Evolutionary conservation across 495 filamentous ascomycete genomes (phyloP).

Genomic region (Podospora bellae-mahoneyi): DNA sequence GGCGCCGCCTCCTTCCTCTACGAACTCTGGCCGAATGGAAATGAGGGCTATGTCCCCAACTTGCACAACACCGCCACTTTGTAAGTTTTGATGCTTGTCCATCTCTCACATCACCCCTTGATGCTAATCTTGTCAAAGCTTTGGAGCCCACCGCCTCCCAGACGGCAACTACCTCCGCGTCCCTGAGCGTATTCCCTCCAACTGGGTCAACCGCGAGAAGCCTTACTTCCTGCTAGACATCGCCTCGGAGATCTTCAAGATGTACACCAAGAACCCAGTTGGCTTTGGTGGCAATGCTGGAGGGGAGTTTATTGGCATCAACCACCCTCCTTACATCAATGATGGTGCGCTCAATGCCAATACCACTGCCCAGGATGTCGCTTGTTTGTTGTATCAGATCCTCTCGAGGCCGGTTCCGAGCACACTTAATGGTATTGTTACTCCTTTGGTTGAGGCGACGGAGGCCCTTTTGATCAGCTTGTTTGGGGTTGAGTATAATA

Average conservation of each 20-base stretch:
- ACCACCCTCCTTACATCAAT: slow-evolving; percentile 5
- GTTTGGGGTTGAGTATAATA: slow-evolving; percentile 10
- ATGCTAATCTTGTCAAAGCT: neutral
- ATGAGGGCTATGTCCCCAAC: slow-evolving; percentile 14
- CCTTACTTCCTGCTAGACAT: slow-evolving; percentile 11
- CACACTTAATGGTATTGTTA: slow-evolving; percentile 10
- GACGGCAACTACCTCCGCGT: slow-evolving; percentile 5
- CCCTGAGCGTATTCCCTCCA: slow-evolving; percentile 12
- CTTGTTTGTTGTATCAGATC: slow-evolving; percentile 12
- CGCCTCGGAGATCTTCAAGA: slow-evolving; percentile 11
- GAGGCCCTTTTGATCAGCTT: neutral
- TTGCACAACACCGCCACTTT: slow-evolving; percentile 16
- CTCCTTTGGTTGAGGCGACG: slow-evolving; percentile 4
- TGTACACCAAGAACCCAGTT: slow-evolving; percentile 13
- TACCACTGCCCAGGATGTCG: slow-evolving; percentile 1
- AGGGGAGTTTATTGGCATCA: slow-evolving; percentile 11
- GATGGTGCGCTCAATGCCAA: slow-evolving; percentile 9
- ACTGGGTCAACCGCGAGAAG: slow-evolving; percentile 11
- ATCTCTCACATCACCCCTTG: neutral
- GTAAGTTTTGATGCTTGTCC: neutral
- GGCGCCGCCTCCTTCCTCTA: slow-evolving; percentile 14
- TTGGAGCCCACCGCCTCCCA: neutral
- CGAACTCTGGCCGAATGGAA: slow-evolving; percentile 13
- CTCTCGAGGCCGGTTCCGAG: slow-evolving; percentile 9
- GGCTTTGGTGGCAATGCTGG: slow-evolving; percentile 14